Evolutionary conservation across 306 rosid species (phyloP).

Genomic region (Herpetospermum pedunculosum): DNA sequence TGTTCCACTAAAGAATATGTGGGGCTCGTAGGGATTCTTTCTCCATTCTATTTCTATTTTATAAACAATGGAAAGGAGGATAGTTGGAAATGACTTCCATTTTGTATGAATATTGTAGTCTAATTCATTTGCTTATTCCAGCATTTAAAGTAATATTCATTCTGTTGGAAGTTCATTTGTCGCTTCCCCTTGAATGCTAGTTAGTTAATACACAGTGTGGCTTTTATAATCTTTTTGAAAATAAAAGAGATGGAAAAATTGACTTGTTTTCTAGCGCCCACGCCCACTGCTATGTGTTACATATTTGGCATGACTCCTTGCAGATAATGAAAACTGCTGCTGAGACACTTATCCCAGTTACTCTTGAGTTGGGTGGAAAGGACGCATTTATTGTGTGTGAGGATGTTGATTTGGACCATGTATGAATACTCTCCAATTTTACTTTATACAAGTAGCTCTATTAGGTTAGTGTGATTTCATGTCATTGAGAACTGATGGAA

Average conservation of each 20-base stretch:
- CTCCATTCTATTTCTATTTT: neutral
- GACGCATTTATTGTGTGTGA: conserved; percentile 94
- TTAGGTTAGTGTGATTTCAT: neutral
- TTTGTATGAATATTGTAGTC: neutral
- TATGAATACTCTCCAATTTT: conserved; percentile 23
- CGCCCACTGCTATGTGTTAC: neutral
- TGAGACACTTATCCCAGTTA: conserved; percentile 75
- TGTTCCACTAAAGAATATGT: neutral
- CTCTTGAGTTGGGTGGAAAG: conserved; percentile 98
- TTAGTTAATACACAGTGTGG: neutral
- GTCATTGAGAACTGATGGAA: conserved; percentile 11
- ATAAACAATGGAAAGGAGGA: neutral
- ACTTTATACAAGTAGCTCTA: neutral
- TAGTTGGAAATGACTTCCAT: neutral
- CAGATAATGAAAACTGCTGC: conserved; percentile 95
- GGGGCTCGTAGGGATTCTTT: neutral
- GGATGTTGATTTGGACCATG: conserved; percentile 81
- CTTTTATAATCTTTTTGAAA: neutral
- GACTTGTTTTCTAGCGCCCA: neutral
- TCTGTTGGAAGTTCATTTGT: neutral
- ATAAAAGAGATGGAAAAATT: neutral
- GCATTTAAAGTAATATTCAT: neutral
- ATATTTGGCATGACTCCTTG: conserved; percentile 18
- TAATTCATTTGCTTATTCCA: neutral
- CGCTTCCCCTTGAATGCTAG: neutral